Base-by-base conservation (phyloP, 108 stramenopile genomes). In the Nitzschia palea region DNA sequence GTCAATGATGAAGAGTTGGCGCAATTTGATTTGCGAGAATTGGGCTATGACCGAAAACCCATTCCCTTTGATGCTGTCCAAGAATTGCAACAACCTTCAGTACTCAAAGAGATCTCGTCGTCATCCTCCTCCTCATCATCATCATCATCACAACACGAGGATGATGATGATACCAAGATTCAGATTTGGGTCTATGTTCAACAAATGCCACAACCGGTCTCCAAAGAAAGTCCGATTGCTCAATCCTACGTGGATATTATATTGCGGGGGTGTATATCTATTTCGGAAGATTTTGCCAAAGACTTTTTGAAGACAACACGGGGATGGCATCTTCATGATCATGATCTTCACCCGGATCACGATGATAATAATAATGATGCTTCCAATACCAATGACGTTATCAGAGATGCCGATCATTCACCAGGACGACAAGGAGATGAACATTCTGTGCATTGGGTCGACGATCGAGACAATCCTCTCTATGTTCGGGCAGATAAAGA, bases 231-330 rank as follows among this genome's bases (percentile, higher is more conserved):
- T 65, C 88, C 88, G 2, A 85, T 90, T 47, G 63, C 72, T 17
- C 88, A 90, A 61, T 73, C 77, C 18, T 90, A 90, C 51, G 80
- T 90, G 8, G 88, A 90, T 65, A 79, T 84, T 17, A 84, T 84
- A n/a, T 53, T 87, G 51, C 56, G 86, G 57, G 88, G 88, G 6
- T 90, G 86, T 53, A 60, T 86, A 14, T 56, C 69, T 6, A 85
- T 86, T 53, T 79, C 80, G 4, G 57, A 64, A 50, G 83, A 71
- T 18, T 86, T 86, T 71, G 81, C 83, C 1, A 29, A 31, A 25
- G 58, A 71, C 17, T 86, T 84, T 32, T 45, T 89, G 8, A 10
- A 51, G 56, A 77, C 71, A 0, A 89, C 88, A 20, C 44, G 68
- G n/a, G 88, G 88, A 9, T 89, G 88, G 88, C 72, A 80, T 77